phyloP scores from a whole-genome alignment of 805 yeast species.

The Saturnispora serradocipensis region DNA sequence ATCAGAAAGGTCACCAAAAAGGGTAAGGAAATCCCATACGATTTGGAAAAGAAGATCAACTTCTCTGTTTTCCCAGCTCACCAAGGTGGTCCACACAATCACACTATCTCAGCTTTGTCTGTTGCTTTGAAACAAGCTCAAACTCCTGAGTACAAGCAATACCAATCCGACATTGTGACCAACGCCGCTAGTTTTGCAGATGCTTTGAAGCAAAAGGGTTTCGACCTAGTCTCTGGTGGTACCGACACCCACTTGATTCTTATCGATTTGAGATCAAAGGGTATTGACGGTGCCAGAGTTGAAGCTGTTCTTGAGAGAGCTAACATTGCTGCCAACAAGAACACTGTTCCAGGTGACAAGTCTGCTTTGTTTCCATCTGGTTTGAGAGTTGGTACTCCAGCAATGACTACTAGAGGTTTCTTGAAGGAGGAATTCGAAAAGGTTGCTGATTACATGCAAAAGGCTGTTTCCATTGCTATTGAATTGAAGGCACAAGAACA shows the following conservation, averaged over 20 bases:
- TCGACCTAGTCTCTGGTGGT: constrained; percentile 83
- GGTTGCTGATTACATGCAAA: constrained; percentile 74
- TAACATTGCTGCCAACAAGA: constrained; percentile 94
- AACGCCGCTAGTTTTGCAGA: constrained; percentile 80
- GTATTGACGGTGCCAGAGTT: constrained; percentile 93
- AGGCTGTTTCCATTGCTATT: constrained; percentile 61
- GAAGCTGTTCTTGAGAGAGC: constrained; percentile 91
- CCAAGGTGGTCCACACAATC: constrained; percentile 99
- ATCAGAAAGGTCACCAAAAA: constrained; percentile 81
- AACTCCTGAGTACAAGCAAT: constrained; percentile 81
- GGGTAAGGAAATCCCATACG: constrained; percentile 86
- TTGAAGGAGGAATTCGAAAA: constrained; percentile 77
- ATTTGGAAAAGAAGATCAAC: constrained; percentile 90
- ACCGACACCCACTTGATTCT: constrained; percentile 97
- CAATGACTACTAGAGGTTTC: constrained; percentile 96
- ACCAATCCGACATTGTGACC: constrained; percentile 79
- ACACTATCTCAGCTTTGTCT: constrained; percentile 95
- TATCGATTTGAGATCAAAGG: constrained; percentile 79
- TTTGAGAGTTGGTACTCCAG: constrained; percentile 95
- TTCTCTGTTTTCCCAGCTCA: constrained; percentile 99
- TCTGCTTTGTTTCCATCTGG: constrained; percentile 97
- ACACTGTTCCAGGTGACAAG: constrained; percentile 96
- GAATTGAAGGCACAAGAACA: constrained; percentile 49
- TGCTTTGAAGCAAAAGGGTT: constrained; percentile 63
- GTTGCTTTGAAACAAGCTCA: constrained; percentile 93